Evolutionary conservation across 345 rosid species (phyloP), one percentile per base, ranked within the genome.

Genomic region (Moricandia moricandioides): DNA sequence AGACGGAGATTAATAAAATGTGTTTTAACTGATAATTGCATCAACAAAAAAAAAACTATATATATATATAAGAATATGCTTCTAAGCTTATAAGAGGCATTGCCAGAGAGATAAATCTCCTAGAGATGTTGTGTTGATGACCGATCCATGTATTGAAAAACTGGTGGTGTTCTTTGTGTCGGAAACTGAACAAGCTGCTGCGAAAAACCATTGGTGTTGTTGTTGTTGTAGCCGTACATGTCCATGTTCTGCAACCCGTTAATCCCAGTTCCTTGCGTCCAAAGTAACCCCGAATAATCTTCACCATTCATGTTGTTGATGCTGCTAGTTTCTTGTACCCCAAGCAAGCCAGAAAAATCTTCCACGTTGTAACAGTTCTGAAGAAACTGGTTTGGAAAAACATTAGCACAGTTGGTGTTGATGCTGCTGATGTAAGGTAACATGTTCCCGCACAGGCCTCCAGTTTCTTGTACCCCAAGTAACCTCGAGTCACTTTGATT

Each of bases 171-270:
- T 65, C 33, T 65, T 7, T 67, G 62, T 14, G 24, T 4, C 17
- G 54, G 55, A 67, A 49, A 75, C 3, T 62, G 79, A 54, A 18
- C 64, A 69, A 17, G 17, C 70, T 76, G 74, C 16, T 69, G 21
- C 12, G 74, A 18, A 29, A 55, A 8, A n/a, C 65, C 79, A 51
- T 60, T 43, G 49, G 5, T 47, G 52, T n/a, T 13, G 72, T 3
- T 56, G 37, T 6, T 65, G 29, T 33, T 30, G 24, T 73, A 55
- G 49, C 45, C 64, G 17, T 10, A 14, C 65, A 55, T 62, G 75
- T 51, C 14, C 73, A 60, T 26, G 56, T 55, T 76, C 74, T 18
- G 69, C 3, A 62, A 61, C 69, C 13, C 62, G 12, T 51, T 62
- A 6, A 13, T 39, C 57, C 17, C 69, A 29, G 11, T 49, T 7